Percentiles rank a stretch among this genome's conserved stretches.
Evolutionary conservation across 2,329 filamentous ascomycete genomes (phyloP).

Genomic region (Ophioceras dolichostomum): DNA sequence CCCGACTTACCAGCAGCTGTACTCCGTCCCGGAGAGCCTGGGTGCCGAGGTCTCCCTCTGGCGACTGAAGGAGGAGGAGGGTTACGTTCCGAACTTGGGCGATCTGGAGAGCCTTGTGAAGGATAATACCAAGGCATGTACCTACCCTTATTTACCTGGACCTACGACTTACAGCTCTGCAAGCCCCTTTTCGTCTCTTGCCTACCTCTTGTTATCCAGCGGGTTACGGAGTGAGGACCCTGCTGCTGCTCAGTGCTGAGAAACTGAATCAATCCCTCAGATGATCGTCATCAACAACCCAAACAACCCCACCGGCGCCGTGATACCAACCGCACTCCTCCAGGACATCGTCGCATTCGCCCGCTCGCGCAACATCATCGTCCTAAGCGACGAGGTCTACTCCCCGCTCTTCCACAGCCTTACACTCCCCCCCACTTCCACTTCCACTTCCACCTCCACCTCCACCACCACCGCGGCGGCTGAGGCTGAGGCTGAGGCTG

Average conservation of each 20-base stretch:
- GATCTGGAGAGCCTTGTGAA: constrained; percentile 54
- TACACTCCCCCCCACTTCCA: too few relatives aligned
- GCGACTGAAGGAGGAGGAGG: constrained; percentile 52
- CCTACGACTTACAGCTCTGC: too few relatives aligned
- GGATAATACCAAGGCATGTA: constrained; percentile 59
- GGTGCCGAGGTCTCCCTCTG: constrained; percentile 70
- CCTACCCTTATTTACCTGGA: too few relatives aligned
- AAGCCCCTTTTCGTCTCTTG: not conserved
- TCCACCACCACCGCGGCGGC: constrained; percentile 18
- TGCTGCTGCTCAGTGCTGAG: not conserved
- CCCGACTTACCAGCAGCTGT: constrained; percentile 79
- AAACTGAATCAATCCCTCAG: constrained; percentile 24
- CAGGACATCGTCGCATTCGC: constrained; percentile 52
- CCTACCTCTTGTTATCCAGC: not conserved
- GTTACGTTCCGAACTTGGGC: constrained; percentile 54
- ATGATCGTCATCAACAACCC: constrained; percentile 55
- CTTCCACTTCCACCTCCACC: not conserved
- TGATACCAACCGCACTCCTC: constrained; percentile 50
- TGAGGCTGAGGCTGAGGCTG: constrained; percentile 21
- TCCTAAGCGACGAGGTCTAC: constrained; percentile 75
- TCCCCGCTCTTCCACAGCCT: constrained; percentile 65
- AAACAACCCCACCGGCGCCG: constrained; percentile 70
- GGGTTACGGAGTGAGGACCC: too few relatives aligned
- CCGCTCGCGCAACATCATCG: constrained; percentile 45
- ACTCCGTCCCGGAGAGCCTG: constrained; percentile 59